These are phyloP conservation scores for Cercospora janseana DNA, from an alignment of 2,329 filamentous ascomycete species.

Conservation along the genomic window DNA sequence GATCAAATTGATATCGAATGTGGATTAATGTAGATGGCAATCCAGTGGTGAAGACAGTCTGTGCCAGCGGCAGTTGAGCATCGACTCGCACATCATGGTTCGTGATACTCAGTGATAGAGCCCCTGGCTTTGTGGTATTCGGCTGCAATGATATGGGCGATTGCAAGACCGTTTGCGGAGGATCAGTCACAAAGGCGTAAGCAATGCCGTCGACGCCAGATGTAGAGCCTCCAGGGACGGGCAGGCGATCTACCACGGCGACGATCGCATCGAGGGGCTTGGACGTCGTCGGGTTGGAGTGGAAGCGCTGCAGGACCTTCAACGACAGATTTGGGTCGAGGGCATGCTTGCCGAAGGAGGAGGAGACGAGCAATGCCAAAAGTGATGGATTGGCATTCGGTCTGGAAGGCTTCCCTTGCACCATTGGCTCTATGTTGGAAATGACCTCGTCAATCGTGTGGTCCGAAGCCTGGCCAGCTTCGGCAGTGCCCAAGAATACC, in stretches of 20 bases:
- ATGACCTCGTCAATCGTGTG: slow-evolving; percentile 22
- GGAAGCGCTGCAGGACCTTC: slow-evolving; percentile 22
- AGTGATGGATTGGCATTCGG: slow-evolving; percentile 16
- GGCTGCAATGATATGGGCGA: slow-evolving; percentile 19
- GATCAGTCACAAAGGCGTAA: slow-evolving; percentile 28
- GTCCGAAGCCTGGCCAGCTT: slow-evolving; percentile 4
- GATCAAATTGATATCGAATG: slow-evolving; percentile 27
- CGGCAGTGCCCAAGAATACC: slow-evolving; percentile 21
- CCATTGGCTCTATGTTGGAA: slow-evolving; percentile 19
- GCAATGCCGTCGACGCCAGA: slow-evolving; percentile 33
- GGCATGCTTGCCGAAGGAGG: slow-evolving; percentile 30
- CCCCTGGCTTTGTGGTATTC: slow-evolving; percentile 33
- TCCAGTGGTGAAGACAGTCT: slow-evolving; percentile 74
- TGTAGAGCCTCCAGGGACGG: slow-evolving; percentile 10
- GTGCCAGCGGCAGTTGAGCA: slow-evolving; percentile 63
- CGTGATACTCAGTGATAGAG: slow-evolving; percentile 27
- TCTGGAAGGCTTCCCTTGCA: slow-evolving; percentile 4
- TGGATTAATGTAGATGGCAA: slow-evolving; percentile 56
- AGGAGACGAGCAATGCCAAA: slow-evolving; percentile 27
- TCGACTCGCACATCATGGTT: slow-evolving; percentile 4
- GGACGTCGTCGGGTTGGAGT: slow-evolving; percentile 9
- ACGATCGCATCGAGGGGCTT: slow-evolving; percentile 29
- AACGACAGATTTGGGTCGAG: slow-evolving; percentile 23
- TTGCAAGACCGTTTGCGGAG: slow-evolving; percentile 9
- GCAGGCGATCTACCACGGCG: slow-evolving; percentile 36